Conservation (phyloP, 164 flowering plant species). For the Houttuynia cordata region DNA sequence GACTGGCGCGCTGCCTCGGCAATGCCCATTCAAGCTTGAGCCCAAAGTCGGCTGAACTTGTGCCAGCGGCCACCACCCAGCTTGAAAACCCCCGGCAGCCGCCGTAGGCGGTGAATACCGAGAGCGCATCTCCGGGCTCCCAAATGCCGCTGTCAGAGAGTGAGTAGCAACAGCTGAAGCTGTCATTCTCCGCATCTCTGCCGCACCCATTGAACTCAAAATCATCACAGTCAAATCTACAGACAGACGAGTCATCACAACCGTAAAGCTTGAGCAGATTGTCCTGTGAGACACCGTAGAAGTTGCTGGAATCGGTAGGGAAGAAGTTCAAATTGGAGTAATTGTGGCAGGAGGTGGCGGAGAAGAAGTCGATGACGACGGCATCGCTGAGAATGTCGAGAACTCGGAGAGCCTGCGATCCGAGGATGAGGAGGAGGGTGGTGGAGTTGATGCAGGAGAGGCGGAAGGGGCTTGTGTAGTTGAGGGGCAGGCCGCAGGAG, state of each 20-base stretch:
- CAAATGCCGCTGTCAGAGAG: conserved; percentile 44
- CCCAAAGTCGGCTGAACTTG: conserved; percentile 36
- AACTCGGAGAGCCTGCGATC: conserved; percentile 20
- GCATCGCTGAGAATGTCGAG: conserved; percentile 50
- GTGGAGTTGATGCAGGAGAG: conserved; percentile 51
- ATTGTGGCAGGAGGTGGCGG: conserved; percentile 30
- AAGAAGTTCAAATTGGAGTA: conserved; percentile 46
- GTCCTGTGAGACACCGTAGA: conserved; percentile 44
- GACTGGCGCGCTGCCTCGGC: conserved; percentile 29
- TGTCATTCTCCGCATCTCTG: conserved; percentile 14
- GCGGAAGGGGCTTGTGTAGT: conserved; percentile 16
- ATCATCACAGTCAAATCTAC: conserved; percentile 42
- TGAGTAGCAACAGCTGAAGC: conserved; percentile 54
- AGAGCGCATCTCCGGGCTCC: conserved; percentile 40
- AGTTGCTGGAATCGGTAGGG: conserved; percentile 18
- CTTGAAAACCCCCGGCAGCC: conserved; percentile 76
- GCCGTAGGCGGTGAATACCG: conserved; percentile 27
- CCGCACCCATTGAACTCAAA: conserved; percentile 27
- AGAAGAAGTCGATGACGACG: conserved; percentile 42
- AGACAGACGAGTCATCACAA: conserved; percentile 67
- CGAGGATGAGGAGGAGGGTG: conserved; percentile 34
- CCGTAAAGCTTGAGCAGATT: conserved; percentile 57
- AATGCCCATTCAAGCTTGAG: conserved; percentile 75
- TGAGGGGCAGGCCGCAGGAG: conserved; percentile 16
- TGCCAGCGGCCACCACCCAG: conserved; percentile 33